phyloP scores from a whole-genome alignment of 441 rosid genomes.

The Gossypium aridum region DNA sequence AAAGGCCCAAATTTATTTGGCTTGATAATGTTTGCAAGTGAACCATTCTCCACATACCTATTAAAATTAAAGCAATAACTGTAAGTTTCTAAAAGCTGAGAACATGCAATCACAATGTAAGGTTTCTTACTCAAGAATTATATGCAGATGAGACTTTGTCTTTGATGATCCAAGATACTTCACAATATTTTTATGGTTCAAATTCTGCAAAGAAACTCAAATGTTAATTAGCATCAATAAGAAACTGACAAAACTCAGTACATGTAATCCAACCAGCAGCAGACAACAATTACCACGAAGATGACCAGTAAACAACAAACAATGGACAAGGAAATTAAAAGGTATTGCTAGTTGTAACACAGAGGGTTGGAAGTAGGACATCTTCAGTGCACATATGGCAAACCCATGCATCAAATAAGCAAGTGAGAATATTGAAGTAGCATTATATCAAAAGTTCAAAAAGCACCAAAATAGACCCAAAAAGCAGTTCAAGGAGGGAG shows the following conservation, averaged over 20 bases:
- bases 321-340: not conserved
- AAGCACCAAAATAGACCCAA: not conserved
- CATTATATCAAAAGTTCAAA: not conserved
- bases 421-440: not conserved
- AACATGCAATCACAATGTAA: conserved; percentile 11
- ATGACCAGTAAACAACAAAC: not conserved
- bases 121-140: conserved; percentile 86
- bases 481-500: conserved; percentile 10
- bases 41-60: conserved; percentile 99
- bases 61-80: conserved; percentile 14
- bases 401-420: not conserved
- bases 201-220: conserved; percentile 48
- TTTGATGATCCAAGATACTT: conserved; percentile 97
- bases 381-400: not conserved
- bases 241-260: conserved; percentile 1
- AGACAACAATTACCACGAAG: not conserved
- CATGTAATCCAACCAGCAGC: conserved; percentile 1
- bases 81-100: conserved; percentile 12
- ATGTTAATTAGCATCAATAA: conserved; percentile 9
- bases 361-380: not conserved
- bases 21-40: conserved; percentile 96
- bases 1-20: conserved; percentile 97
- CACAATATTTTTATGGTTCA: conserved; percentile 98
- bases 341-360: not conserved
- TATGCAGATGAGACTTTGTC: conserved; percentile 95